Conservation (phyloP, 495 filamentous ascomycete species). For the Daldinia vernicosa region DNA sequence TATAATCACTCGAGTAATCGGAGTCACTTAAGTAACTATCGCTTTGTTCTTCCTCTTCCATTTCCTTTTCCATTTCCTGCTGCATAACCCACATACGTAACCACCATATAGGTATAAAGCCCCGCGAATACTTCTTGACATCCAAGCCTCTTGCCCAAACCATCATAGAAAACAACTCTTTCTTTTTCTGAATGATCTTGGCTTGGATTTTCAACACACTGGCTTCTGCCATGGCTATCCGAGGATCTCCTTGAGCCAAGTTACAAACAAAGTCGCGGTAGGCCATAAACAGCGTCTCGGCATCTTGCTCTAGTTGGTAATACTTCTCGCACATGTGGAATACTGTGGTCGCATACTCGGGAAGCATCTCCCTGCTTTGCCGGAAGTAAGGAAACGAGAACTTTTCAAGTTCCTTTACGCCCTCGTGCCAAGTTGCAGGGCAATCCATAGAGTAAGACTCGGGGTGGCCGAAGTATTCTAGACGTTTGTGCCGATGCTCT, state of each 20-base stretch:
- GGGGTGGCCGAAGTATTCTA: slow-evolving; percentile 35
- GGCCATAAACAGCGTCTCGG: not conserved
- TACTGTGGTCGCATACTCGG: not conserved
- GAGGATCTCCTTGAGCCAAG: not conserved
- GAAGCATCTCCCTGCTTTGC: not conserved
- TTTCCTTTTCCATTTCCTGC: not conserved
- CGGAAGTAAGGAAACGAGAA: slow-evolving; percentile 6
- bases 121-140: not conserved
- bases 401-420: not conserved
- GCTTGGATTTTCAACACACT: slow-evolving; percentile 64
- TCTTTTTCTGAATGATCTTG: slow-evolving; percentile 49
- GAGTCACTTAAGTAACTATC: not conserved
- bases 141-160: slow-evolving; percentile 4
- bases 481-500: slow-evolving; percentile 35
- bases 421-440: slow-evolving; percentile 32
- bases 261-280: slow-evolving; percentile 1
- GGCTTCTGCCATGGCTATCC: slow-evolving; percentile 14
- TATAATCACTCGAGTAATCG: not conserved
- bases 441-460: not conserved
- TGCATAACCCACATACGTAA: slow-evolving; percentile 15
- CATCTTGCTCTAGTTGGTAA: slow-evolving; percentile 19
- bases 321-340: slow-evolving; percentile 27
- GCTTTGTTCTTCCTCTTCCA: not conserved
- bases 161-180: not conserved
- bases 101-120: slow-evolving; percentile 18